A percentile compares a stretch with the other conserved stretches of the same genome.
These are phyloP conservation scores for Articulospora tetracladia DNA, from an alignment of 495 filamentous ascomycete species.

Conservation along the genomic window DNA sequence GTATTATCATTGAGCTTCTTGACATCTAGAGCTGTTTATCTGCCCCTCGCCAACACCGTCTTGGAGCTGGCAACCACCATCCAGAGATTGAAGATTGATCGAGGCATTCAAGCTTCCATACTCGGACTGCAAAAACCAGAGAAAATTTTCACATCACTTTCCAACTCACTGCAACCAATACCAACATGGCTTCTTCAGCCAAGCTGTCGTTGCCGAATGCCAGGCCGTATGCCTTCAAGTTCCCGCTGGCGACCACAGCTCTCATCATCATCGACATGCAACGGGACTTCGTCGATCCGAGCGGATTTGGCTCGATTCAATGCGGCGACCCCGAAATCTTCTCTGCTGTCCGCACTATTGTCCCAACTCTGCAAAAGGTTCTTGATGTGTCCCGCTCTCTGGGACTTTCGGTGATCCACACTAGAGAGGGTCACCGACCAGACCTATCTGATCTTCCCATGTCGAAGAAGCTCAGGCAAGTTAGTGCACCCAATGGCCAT, in stretches of 20 bases:
- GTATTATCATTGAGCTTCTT: background rate
- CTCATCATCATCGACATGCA: conserved; percentile 73
- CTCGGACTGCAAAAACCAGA: background rate
- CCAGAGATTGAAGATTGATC: no score
- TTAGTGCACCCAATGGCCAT: conserved; percentile 48
- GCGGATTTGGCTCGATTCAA: conserved; percentile 26
- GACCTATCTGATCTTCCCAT: conserved; percentile 55
- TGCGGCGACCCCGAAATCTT: conserved; percentile 24
- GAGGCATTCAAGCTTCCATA: background rate
- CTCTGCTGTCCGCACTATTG: conserved; percentile 46
- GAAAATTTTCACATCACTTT: background rate
- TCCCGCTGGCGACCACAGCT: conserved; percentile 45
- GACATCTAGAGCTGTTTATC: background rate
- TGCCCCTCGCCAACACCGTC: background rate
- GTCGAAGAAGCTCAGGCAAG: conserved; percentile 47
- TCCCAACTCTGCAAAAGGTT: conserved; percentile 52
- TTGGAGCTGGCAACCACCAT: background rate
- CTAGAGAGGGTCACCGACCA: conserved; percentile 61
- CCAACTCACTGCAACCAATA: background rate
- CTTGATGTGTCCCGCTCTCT: conserved; percentile 54
- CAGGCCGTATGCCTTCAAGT: conserved; percentile 34
- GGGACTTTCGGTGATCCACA: conserved; percentile 63
- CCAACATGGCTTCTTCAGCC: conserved; percentile 23
- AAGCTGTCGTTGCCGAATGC: conserved; percentile 34
- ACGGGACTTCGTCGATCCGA: conserved; percentile 51